Percentiles rank a stretch among this genome's conserved stretches.
phyloP scores from a whole-genome alignment of 495 filamentous ascomycete species.

The Viridothelium virens region DNA sequence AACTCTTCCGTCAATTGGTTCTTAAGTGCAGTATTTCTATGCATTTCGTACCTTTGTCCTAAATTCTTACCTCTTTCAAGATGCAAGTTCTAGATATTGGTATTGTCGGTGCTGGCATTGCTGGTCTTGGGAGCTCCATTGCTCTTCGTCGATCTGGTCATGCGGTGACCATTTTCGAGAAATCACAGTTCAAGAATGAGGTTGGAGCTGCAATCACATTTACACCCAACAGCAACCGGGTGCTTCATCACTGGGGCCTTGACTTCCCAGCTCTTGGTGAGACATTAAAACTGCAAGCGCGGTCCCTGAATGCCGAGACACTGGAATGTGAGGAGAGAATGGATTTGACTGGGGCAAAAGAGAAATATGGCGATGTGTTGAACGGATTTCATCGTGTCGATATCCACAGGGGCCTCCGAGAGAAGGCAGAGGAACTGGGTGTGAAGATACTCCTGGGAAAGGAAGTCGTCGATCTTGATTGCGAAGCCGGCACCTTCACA shows the following conservation, averaged over 20 bases:
- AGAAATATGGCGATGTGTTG: conserved; percentile 26
- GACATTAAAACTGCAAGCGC: background rate
- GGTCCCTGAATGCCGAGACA: background rate
- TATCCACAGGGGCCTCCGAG: conserved; percentile 42
- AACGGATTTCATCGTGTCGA: conserved; percentile 49
- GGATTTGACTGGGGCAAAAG: background rate
- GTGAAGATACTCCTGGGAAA: conserved; percentile 32
- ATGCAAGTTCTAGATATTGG: conserved; percentile 43
- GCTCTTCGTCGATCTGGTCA: conserved; percentile 48
- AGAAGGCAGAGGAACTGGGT: conserved; percentile 33
- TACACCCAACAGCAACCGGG: background rate
- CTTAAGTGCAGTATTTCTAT: too few relatives aligned
- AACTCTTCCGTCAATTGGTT: too few relatives aligned
- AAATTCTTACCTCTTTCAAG: too few relatives aligned
- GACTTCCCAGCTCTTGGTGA: background rate
- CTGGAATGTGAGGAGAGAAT: background rate
- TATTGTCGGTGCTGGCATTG: conserved; percentile 50
- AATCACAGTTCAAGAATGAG: conserved; percentile 19
- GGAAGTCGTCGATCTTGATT: conserved; percentile 31
- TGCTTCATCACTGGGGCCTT: conserved; percentile 12
- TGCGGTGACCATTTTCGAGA: conserved; percentile 37
- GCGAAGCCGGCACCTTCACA: conserved; percentile 36
- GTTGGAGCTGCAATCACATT: conserved; percentile 19
- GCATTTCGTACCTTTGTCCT: too few relatives aligned
- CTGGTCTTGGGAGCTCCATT: conserved; percentile 50